Conservation (phyloP, 768 basidiomycete genomes). For the Cyclocybe aegerita region DNA sequence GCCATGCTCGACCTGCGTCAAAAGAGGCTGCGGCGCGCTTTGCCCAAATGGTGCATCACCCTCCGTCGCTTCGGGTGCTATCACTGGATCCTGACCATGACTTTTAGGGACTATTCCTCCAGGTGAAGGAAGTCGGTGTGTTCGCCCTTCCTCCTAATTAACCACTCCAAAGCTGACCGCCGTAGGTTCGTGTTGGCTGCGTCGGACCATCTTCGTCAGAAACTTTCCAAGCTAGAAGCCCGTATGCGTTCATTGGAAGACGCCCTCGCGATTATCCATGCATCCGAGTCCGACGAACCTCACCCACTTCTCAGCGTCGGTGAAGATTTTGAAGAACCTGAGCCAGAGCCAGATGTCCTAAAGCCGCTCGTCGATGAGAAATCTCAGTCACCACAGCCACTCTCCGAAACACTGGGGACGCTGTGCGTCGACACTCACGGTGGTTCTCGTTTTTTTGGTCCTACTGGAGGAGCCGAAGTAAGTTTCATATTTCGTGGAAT, state of each 20-base stretch:
- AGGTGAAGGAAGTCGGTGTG: conserved; percentile 53
- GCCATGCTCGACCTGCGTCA: conserved; percentile 50
- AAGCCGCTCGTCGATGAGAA: conserved; percentile 26
- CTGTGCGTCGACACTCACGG: conserved; percentile 44
- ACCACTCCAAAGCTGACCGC: background rate
- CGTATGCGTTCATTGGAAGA: conserved; percentile 56
- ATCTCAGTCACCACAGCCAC: conserved; percentile 19
- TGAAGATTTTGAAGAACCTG: conserved; percentile 30
- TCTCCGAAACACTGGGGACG: conserved; percentile 39
- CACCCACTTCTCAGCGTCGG: conserved; percentile 41
- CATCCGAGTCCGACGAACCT: conserved; percentile 32
- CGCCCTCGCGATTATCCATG: conserved; percentile 47
- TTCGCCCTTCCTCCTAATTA: background rate
- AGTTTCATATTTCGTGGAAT: conserved; percentile 9
- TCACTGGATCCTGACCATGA: background rate
- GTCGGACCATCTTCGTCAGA: conserved; percentile 51
- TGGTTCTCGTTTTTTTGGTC: conserved; percentile 43
- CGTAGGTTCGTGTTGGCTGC: conserved; percentile 51
- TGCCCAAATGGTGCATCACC: conserved; percentile 48
- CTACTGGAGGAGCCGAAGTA: conserved; percentile 51
- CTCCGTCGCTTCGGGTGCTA: background rate
- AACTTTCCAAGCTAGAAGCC: conserved; percentile 43
- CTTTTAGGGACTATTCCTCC: conserved; percentile 48
- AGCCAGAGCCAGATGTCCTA: conserved; percentile 18
- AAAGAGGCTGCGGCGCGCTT: conserved; percentile 47